Conservation (phyloP, 1,284 basidiomycete species). For the Acaromyces ingoldii region DNA sequence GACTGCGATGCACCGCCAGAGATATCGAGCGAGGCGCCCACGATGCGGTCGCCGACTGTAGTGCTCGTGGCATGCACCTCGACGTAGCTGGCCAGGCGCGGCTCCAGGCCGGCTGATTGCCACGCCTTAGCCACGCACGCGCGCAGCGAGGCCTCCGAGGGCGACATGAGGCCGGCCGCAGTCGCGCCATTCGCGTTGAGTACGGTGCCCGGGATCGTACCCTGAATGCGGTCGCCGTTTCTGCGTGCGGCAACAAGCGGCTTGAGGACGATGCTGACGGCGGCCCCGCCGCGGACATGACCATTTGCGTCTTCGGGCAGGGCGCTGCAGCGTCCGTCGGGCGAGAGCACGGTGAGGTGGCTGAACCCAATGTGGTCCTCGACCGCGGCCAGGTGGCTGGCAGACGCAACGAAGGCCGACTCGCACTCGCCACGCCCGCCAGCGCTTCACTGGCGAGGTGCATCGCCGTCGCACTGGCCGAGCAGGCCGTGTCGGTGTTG, state of each 20-base stretch:
- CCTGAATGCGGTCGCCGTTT: constrained; percentile 18
- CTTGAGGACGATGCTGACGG: constrained; percentile 18
- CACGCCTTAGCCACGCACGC: constrained; percentile 10
- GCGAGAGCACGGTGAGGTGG: constrained; percentile 15
- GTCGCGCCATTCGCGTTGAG: constrained; percentile 20
- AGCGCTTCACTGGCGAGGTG: constrained; percentile 19
- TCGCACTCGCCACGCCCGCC: constrained; percentile 18
- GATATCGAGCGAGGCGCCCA: constrained; percentile 16
- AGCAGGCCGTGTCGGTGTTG: constrained; percentile 22
- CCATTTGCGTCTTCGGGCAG: constrained; percentile 19
- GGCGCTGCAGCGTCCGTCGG: constrained; percentile 16
- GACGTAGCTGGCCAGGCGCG: constrained; percentile 11
- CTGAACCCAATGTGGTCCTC: constrained; percentile 15
- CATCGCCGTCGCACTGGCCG: constrained; percentile 15
- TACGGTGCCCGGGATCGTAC: constrained; percentile 13
- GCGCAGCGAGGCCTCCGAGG: constrained; percentile 12
- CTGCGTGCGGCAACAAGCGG: constrained; percentile 10
- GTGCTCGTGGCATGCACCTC: constrained; percentile 24
- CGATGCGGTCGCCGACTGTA: constrained; percentile 21
- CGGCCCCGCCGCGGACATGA: constrained; percentile 20
- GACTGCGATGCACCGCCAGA: constrained; percentile 11
- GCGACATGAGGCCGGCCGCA: constrained; percentile 12
- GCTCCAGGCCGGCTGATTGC: constrained; percentile 8
- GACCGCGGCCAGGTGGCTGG: constrained; percentile 11
- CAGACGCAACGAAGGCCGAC: constrained; percentile 17